Percentiles rank a stretch among this genome's conserved stretches.
These are phyloP conservation scores for Fibroporia radiculosa DNA, from an alignment of 768 basidiomycete genomes.

Conservation along the genomic window DNA sequence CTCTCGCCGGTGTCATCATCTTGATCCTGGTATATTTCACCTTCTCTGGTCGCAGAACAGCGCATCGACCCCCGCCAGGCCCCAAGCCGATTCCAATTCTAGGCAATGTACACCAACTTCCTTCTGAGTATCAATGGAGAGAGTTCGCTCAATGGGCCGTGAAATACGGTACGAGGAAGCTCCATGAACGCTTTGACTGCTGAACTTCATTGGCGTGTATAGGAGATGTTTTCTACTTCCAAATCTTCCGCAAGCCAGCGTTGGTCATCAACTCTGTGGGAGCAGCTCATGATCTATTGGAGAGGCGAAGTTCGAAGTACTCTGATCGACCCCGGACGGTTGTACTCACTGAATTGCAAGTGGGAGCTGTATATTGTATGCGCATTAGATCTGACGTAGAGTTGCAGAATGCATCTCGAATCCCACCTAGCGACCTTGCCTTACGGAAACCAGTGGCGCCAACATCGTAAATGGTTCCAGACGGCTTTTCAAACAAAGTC, in stretches of 20 bases:
- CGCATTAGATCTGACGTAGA: background rate
- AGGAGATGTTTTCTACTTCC: slow-evolving; percentile 15
- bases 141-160: no score
- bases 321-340: slow-evolving; percentile 9
- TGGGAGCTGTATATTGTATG: background rate
- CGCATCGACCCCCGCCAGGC: no score
- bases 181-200: no score
- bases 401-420: background rate
- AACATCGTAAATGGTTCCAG: slow-evolving; percentile 3
- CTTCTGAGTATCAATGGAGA: no score
- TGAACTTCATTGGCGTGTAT: no score
- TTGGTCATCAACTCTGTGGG: slow-evolving; percentile 10
- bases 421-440: background rate
- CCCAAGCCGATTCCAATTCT: no score
- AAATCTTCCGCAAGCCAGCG: slow-evolving; percentile 7
- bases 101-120: no score
- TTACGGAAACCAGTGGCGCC: slow-evolving; percentile 7
- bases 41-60: no score
- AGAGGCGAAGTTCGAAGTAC: slow-evolving; percentile 15
- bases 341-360: slow-evolving; percentile 15
- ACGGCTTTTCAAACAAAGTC: background rate
- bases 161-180: no score
- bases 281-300: slow-evolving; percentile 12
- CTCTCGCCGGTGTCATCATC: no score
- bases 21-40: no score